A percentile compares a stretch with the other conserved stretches of the same genome.
phyloP scores from a whole-genome alignment of 495 filamentous ascomycete genomes.

The Aspergillus kassunensis region DNA sequence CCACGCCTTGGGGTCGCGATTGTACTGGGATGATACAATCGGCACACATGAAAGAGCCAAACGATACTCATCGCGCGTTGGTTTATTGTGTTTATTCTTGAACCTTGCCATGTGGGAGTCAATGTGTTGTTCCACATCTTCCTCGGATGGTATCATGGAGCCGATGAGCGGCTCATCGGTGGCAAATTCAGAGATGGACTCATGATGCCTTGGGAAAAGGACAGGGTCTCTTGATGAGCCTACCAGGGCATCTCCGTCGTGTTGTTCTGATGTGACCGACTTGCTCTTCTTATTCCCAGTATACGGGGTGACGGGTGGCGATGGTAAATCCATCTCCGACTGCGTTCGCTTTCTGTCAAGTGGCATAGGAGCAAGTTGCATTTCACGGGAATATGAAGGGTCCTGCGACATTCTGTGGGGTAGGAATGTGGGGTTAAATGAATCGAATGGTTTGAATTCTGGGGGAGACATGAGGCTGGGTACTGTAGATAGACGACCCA shows the following conservation, averaged over 20 bases:
- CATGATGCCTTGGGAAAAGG: slow-evolving; percentile 52
- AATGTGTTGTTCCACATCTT: slow-evolving; percentile 63
- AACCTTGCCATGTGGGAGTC: slow-evolving; percentile 55
- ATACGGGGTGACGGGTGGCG: slow-evolving; percentile 70
- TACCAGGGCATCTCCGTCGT: slow-evolving; percentile 30
- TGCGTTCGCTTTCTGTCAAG: slow-evolving; percentile 45
- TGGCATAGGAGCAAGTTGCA: slow-evolving; percentile 48
- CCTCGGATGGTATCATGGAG: slow-evolving; percentile 44
- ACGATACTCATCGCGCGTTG: slow-evolving; percentile 65
- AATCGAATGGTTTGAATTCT: slow-evolving; percentile 59
- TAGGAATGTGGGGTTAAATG: slow-evolving; percentile 44
- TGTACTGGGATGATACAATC: slow-evolving; percentile 56
- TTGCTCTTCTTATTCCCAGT: slow-evolving; percentile 51
- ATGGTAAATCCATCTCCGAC: slow-evolving; percentile 54
- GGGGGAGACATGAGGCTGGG: slow-evolving; percentile 74
- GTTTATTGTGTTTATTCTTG: slow-evolving; percentile 56
- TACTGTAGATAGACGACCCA: slow-evolving; percentile 49
- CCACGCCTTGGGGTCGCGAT: slow-evolving; percentile 56
- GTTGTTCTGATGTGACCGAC: slow-evolving; percentile 39
- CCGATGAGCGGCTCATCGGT: slow-evolving; percentile 56
- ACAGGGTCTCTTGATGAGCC: slow-evolving; percentile 53
- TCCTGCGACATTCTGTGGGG: slow-evolving; percentile 31
- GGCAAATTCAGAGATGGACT: slow-evolving; percentile 38
- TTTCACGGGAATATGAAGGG: slow-evolving; percentile 33
- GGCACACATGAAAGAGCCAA: slow-evolving; percentile 64